Evolutionary conservation across 768 basidiomycete genomes (phyloP).

Genomic region (Termitomyces sp.): DNA sequence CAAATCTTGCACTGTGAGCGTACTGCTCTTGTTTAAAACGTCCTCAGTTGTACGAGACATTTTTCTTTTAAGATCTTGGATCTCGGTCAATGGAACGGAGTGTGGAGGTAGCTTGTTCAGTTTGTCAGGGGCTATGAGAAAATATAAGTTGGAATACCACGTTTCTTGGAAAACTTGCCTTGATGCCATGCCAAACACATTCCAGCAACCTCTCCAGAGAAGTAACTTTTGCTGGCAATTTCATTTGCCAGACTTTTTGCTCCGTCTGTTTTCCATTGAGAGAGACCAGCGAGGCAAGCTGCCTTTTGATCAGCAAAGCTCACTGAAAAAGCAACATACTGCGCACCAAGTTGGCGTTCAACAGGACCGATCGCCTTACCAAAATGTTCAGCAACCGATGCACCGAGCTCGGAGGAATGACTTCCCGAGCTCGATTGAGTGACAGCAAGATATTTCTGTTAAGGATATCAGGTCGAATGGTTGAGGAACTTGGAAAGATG

Average conservation of each 20-base stretch:
- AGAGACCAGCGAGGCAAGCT: slow-evolving; percentile 53
- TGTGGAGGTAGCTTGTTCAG: slow-evolving; percentile 60
- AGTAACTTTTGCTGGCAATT: slow-evolving; percentile 88
- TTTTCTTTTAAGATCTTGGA: slow-evolving; percentile 61
- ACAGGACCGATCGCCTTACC: slow-evolving; percentile 76
- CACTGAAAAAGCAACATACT: neutral
- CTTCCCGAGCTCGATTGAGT: slow-evolving; percentile 65
- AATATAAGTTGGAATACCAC: neutral
- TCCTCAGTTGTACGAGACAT: slow-evolving; percentile 62
- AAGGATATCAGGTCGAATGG: slow-evolving; percentile 1
- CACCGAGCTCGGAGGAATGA: slow-evolving; percentile 84
- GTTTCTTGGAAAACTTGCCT: slow-evolving; percentile 32
- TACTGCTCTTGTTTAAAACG: slow-evolving; percentile 65
- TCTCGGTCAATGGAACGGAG: slow-evolving; percentile 52
- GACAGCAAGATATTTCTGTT: slow-evolving; percentile 81
- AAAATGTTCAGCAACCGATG: slow-evolving; percentile 83
- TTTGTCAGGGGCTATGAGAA: slow-evolving; percentile 44
- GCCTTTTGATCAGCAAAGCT: neutral
- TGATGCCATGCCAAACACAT: slow-evolving; percentile 63
- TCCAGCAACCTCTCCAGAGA: slow-evolving; percentile 80
- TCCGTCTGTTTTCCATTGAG: slow-evolving; percentile 71
- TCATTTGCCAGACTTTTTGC: slow-evolving; percentile 80
- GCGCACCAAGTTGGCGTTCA: slow-evolving; percentile 69
- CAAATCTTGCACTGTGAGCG: slow-evolving; percentile 76
- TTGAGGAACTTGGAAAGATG: slow-evolving; percentile 9